Base-by-base conservation (phyloP, 148 eudicot genomes). In the Tetragonia tetragonoides region DNA sequence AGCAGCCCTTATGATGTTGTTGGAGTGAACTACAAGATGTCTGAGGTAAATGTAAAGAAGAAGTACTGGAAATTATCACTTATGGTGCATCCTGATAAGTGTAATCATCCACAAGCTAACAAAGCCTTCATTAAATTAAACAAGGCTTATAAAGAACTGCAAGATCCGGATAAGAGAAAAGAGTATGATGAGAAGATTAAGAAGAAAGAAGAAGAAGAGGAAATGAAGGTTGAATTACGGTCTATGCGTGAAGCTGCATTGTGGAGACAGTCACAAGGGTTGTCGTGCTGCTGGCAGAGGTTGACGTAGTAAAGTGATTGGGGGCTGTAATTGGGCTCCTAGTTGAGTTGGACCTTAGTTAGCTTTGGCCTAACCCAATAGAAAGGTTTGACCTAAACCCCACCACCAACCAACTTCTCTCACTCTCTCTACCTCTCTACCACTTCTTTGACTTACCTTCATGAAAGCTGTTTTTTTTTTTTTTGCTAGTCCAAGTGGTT, bases 71-170 rank as follows among this genome's bases (percentile, higher is more conserved):
- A 95, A 82, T 63, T 95, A 81, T 95, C 99, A 39, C 92, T 93
- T 54, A 90, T 95, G 97, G 97, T 95, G 74, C 99, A 95, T 80
- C 99, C 99, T 66, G 99, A 95, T 87, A 95, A 95, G 87, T 92
- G 97, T 72, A 74, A 97, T 89, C 99, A 95, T 85, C 99, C 99
- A 64, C 93, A 95, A 85, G 99, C 99, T 77, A 82, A 91, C 70
- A 92, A 95, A 85, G 99, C 99, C 66, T 95, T 95, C 62, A 85
- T 95, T 39, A 95, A 89, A 86, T 75, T 95, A 75, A 95, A 95
- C 78, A 93, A 92, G 80, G 97, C 90, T 80, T 95, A 87, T 79
- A 95, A 95, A 87, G 99, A 95, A 86, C 84, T 95, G 65, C 99
- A 93, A 87, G 94, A 95, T 88, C 94, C 97, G 8, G 94, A 87